phyloP scores from a whole-genome alignment of 192 early-diverging fungal genomes.

The Lobosporangium transversale region DNA sequence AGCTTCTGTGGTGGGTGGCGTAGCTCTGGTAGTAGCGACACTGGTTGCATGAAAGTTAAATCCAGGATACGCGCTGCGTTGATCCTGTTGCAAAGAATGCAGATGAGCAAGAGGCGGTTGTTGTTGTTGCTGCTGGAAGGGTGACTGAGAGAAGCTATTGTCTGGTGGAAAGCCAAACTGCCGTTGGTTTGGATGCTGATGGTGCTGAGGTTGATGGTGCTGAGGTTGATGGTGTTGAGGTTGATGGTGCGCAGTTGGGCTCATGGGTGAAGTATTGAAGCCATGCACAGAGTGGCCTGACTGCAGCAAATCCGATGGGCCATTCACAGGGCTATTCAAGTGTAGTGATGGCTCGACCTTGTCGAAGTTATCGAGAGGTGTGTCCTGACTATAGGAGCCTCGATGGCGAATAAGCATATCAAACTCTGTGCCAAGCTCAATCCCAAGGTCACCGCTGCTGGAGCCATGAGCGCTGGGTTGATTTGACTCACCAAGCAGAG shows the following conservation, averaged over 20 bases:
- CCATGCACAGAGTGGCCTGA: neutral
- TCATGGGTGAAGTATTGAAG: neutral
- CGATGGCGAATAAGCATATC: too few species aligned
- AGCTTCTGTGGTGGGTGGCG: neutral
- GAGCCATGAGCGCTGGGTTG: neutral
- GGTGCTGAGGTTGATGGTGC: neutral
- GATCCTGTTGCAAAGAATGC: constrained; percentile 14
- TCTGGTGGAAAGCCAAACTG: neutral
- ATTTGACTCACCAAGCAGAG: neutral
- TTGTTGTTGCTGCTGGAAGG: constrained; percentile 11
- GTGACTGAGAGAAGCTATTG: neutral
- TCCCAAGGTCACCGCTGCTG: neutral
- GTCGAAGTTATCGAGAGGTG: constrained; percentile 24
- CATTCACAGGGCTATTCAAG: constrained; percentile 3
- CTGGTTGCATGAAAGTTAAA: constrained; percentile 4
- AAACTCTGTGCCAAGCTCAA: constrained; percentile 10
- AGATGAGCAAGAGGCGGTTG: too few species aligned
- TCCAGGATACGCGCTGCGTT: neutral
- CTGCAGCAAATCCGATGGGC: constrained; percentile 1
- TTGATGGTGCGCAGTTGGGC: neutral
- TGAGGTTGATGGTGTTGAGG: too few species aligned
- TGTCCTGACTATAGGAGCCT: neutral
- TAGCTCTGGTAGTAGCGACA: constrained; percentile 12
- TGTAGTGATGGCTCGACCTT: constrained; percentile 13
- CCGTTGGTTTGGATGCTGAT: neutral